Percentiles rank a stretch among this genome's conserved stretches.
These are phyloP conservation scores for Intubia oerlemansii DNA, from an alignment of 2,329 filamentous ascomycete species.

Conservation along the genomic window DNA sequence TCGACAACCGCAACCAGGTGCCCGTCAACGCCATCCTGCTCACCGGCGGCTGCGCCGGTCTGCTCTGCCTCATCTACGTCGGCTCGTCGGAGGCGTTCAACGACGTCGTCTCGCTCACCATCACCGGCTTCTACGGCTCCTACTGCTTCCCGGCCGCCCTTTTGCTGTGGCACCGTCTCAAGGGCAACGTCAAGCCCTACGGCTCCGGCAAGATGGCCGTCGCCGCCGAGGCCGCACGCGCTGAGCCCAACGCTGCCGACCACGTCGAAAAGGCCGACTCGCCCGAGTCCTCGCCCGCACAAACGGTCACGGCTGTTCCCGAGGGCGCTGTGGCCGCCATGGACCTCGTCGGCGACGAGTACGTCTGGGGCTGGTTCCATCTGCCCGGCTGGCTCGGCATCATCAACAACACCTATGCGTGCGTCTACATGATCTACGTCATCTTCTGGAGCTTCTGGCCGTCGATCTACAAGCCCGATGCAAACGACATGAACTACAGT, in stretches of 20 bases:
- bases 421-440: conserved; percentile 20
- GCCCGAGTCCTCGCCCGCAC: background rate
- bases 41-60: background rate
- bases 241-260: background rate
- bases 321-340: conserved; percentile 12
- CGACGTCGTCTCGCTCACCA: conserved; percentile 1
- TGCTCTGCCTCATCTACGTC: conserved; percentile 3
- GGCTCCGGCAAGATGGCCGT: too few relatives aligned
- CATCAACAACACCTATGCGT: conserved; percentile 18
- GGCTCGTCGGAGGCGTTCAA: conserved; percentile 4
- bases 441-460: conserved; percentile 28
- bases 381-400: conserved; percentile 20
- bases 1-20: conserved; percentile 17
- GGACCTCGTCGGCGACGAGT: conserved; percentile 9
- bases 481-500: conserved; percentile 25
- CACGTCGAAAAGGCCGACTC: background rate
- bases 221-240: background rate
- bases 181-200: background rate
- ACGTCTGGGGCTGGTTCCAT: conserved; percentile 19
- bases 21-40: conserved; percentile 10
- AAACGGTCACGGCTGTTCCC: background rate
- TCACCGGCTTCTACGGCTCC: conserved; percentile 20
- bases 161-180: background rate
- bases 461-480: conserved; percentile 13
- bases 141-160: conserved; percentile 13